A percentile compares a stretch with the other conserved stretches of the same genome.
Conservation (phyloP, 2,329 filamentous ascomycete species). For the Epicoccum nigrum region DNA sequence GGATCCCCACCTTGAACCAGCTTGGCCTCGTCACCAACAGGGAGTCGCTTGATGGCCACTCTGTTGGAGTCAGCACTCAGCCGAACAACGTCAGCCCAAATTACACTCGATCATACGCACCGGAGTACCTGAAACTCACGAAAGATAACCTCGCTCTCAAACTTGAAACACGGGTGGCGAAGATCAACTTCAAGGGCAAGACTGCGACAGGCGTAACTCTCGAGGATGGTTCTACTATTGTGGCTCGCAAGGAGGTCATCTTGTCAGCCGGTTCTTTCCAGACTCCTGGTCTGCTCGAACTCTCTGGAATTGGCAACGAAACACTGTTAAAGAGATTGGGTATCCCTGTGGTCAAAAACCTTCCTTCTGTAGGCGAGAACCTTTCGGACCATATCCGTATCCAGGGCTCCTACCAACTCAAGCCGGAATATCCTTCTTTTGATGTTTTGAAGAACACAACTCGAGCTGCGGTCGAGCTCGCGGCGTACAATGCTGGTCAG, state of each 20-base stretch:
- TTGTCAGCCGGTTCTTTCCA: slow-evolving; percentile 36
- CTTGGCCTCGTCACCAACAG: slow-evolving; percentile 51
- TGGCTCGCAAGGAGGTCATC: slow-evolving; percentile 38
- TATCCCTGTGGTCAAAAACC: slow-evolving; percentile 27
- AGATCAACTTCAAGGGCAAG: slow-evolving; percentile 45
- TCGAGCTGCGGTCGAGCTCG: slow-evolving; percentile 49
- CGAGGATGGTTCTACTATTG: slow-evolving; percentile 37
- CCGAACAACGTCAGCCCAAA: slow-evolving; percentile 57
- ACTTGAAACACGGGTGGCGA: slow-evolving; percentile 47
- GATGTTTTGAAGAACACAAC: slow-evolving; percentile 35
- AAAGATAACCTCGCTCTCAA: slow-evolving; percentile 53
- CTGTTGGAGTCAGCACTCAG: slow-evolving; percentile 58
- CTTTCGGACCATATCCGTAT: slow-evolving; percentile 44
- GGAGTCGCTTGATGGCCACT: slow-evolving; percentile 58
- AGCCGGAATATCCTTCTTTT: slow-evolving; percentile 31
- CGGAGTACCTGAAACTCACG: slow-evolving; percentile 53
- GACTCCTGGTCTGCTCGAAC: slow-evolving; percentile 34
- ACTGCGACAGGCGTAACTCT: slow-evolving; percentile 43
- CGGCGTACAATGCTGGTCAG: slow-evolving; percentile 43
- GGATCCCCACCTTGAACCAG: slow-evolving; percentile 55
- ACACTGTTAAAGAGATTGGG: slow-evolving; percentile 22
- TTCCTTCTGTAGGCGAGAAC: slow-evolving; percentile 37
- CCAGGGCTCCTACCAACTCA: slow-evolving; percentile 31
- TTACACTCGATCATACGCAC: slow-evolving; percentile 58
- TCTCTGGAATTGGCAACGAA: slow-evolving; percentile 32